Percentiles rank a stretch among this genome's conserved stretches.
Evolutionary conservation across 129 eudicot species (phyloP).

Genomic region (Saussurea involucrata): DNA sequence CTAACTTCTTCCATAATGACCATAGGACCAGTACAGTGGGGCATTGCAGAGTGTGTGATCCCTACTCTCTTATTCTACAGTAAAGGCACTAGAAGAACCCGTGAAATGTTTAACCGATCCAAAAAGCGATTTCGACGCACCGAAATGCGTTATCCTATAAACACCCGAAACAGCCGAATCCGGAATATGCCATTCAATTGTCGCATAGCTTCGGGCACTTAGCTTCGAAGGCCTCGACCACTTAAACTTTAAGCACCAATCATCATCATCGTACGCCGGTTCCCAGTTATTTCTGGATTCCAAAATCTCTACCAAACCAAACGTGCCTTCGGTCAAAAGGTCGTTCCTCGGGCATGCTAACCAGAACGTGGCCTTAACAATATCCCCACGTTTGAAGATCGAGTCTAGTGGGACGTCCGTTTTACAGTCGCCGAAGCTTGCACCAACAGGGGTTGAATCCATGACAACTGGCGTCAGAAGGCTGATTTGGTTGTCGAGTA

Average conservation of each 20-base stretch:
- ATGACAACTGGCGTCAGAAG: slow-evolving; percentile 44
- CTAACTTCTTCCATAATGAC: background rate
- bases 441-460: slow-evolving; percentile 49
- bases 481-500: slow-evolving; percentile 50
- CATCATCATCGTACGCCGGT: slow-evolving; percentile 51
- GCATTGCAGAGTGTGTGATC: background rate
- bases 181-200: slow-evolving; percentile 55
- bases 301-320: slow-evolving; percentile 48
- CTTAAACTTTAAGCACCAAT: slow-evolving; percentile 44
- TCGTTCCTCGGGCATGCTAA: slow-evolving; percentile 67
- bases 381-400: slow-evolving; percentile 38
- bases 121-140: slow-evolving; percentile 48
- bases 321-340: slow-evolving; percentile 58
- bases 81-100: slow-evolving; percentile 49
- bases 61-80: slow-evolving; percentile 29
- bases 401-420: slow-evolving; percentile 37
- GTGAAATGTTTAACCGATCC: slow-evolving; percentile 47
- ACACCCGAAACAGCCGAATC: slow-evolving; percentile 40
- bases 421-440: slow-evolving; percentile 38
- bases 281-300: slow-evolving; percentile 28
- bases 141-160: slow-evolving; percentile 52
- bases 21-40: background rate
- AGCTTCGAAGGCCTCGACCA: slow-evolving; percentile 55
- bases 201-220: slow-evolving; percentile 48
- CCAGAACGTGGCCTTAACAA: slow-evolving; percentile 39